Conservation (phyloP, 1,139 yeast genomes). For the Candida pseudoviswanathii region DNA sequence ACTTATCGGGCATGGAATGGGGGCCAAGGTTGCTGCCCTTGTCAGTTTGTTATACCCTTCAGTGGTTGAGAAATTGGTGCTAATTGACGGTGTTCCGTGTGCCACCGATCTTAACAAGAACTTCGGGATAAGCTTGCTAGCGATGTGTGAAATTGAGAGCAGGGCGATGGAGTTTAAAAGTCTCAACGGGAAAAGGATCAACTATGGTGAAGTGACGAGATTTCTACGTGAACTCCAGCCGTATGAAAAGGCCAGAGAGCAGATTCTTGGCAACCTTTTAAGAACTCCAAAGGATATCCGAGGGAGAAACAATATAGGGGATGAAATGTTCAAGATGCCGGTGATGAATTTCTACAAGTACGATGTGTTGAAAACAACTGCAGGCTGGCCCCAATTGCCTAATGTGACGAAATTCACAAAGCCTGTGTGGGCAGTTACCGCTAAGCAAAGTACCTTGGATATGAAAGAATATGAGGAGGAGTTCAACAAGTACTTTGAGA, state of each 20-base stretch:
- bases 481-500: slow-evolving; percentile 41
- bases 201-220: slow-evolving; percentile 18
- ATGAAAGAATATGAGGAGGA: slow-evolving; percentile 25
- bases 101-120: slow-evolving; percentile 25
- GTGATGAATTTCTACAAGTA: slow-evolving; percentile 29
- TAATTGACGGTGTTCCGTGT: slow-evolving; percentile 53
- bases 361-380: slow-evolving; percentile 32
- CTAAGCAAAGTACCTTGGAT: slow-evolving; percentile 44
- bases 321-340: slow-evolving; percentile 27
- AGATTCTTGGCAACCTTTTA: slow-evolving; percentile 32
- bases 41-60: slow-evolving; percentile 42
- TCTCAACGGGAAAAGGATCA: slow-evolving; percentile 7
- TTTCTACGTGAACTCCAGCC: slow-evolving; percentile 26
- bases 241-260: slow-evolving; percentile 24
- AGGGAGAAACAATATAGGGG: slow-evolving; percentile 13
- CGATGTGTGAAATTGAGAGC: slow-evolving; percentile 35
- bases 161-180: slow-evolving; percentile 9
- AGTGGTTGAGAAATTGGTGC: slow-evolving; percentile 38
- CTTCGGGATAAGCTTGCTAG: too few species aligned
- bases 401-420: slow-evolving; percentile 26
- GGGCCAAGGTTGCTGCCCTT: slow-evolving; percentile 55
- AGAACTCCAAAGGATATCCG: slow-evolving; percentile 15
- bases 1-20: slow-evolving; percentile 55
- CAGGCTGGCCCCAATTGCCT: slow-evolving; percentile 45
- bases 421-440: slow-evolving; percentile 46